A percentile compares a stretch with the other conserved stretches of the same genome.
phyloP scores from a whole-genome alignment of 352 stramenopile genomes.

The Phytopythium mirpurense region DNA sequence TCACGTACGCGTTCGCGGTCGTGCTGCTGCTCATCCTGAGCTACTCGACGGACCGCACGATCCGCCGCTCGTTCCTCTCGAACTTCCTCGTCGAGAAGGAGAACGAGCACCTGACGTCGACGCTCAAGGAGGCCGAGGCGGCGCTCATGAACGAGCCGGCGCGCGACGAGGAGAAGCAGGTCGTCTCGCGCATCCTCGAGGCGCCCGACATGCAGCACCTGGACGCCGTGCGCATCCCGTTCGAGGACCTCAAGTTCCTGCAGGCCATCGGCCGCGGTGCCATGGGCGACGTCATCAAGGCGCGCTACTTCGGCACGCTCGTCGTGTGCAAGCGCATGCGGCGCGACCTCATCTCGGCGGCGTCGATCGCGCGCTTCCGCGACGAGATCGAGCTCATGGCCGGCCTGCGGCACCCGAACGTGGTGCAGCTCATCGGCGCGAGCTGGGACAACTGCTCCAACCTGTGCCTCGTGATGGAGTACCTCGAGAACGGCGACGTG shows the following conservation, averaged over 20 bases:
- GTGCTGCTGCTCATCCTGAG: conserved; percentile 75
- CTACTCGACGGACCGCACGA: conserved; percentile 73
- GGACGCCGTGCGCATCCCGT: conserved; percentile 79
- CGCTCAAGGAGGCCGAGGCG: conserved; percentile 71
- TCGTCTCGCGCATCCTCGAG: conserved; percentile 60
- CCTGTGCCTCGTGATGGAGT: conserved; percentile 88
- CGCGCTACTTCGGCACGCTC: conserved; percentile 81
- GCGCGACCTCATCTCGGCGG: conserved; percentile 73
- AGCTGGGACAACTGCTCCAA: conserved; percentile 88
- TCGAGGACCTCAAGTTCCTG: conserved; percentile 77
- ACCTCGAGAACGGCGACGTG: conserved; percentile 87
- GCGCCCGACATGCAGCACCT: conserved; percentile 73
- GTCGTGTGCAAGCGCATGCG: conserved; percentile 87
- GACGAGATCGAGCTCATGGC: conserved; percentile 87
- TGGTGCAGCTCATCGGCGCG: conserved; percentile 87
- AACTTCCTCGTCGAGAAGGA: conserved; percentile 84
- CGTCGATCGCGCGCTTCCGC: conserved; percentile 68
- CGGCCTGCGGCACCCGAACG: conserved; percentile 80
- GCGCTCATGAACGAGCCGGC: conserved; percentile 77
- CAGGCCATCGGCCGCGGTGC: conserved; percentile 73
- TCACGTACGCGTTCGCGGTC: conserved; percentile 53
- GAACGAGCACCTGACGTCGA: conserved; percentile 79
- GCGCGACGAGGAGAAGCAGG: conserved; percentile 63
- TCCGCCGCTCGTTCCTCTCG: conserved; percentile 76
- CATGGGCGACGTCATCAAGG: conserved; percentile 88